Evolutionary conservation across 169 alveolate species (phyloP), one percentile per base, ranked within the genome.

Genomic region (Toxoplasma gondii): DNA sequence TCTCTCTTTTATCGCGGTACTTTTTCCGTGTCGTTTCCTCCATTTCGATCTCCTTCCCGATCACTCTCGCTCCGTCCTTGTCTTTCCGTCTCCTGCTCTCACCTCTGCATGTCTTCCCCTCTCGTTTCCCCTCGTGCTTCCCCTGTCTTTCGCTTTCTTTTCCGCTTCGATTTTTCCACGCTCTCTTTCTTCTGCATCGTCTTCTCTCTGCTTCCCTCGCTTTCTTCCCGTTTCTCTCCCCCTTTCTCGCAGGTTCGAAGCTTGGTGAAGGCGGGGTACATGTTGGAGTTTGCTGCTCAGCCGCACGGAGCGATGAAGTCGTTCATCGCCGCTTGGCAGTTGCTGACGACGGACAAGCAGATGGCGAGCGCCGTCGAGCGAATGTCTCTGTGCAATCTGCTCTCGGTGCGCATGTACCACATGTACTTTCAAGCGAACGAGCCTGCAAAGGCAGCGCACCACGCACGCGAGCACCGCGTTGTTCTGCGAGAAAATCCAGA

Each of bases 301-400:
- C 95, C 93, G n/a, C 95, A 93, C 86, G 95, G 91, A 64, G 95
- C 95, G n/a, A 93, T 93, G 95, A 93, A 93, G 83, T 86, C 88
- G 64, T 93, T 86, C 86, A 93, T 93, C 43, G 80, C 95, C n/a
- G 95, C 95, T 7, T 93, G 95, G 95, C 95, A 93, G 91, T 70
- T 93, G 67, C 95, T 93, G n/a, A 93, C 95, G 67, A 78, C 90
- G 70, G 90, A 93, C 86, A 38, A 91, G 44, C 95, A 87, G 88
- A 86, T 93, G 95, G 95, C 95, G 29, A 87, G 91, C 17, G 95
- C 95, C 5, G 90, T 88, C 44, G 95, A 93, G n/a, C 93, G 95
- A 34, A 74, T 93, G 95, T 43, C 95, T 24, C 91, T 87, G 5
- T 93, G 95, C 95, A 93, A 93, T 39, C 34, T 93, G 74, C 64